These are phyloP conservation scores for Erysiphe neolycopersici DNA, from an alignment of 2,329 filamentous ascomycete species.

Conservation along the genomic window DNA sequence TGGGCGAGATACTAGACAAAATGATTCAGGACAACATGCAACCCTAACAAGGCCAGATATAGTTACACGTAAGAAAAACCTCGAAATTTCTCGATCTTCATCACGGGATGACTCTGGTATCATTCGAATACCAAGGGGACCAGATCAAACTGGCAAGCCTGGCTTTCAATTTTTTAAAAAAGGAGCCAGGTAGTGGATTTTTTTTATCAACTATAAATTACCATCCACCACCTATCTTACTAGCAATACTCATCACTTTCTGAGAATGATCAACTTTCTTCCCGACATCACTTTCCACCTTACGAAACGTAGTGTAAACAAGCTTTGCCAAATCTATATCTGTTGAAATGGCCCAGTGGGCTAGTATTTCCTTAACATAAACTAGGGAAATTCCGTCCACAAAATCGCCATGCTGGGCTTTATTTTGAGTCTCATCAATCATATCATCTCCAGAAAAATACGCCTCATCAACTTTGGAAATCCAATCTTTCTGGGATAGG, in stretches of 20 bases:
- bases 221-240: slow-evolving; percentile 86
- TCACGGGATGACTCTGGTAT: slow-evolving; percentile 37
- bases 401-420: slow-evolving; percentile 13
- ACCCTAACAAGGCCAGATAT: background rate
- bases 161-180: slow-evolving; percentile 51
- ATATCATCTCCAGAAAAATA: slow-evolving; percentile 54
- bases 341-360: slow-evolving; percentile 50
- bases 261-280: slow-evolving; percentile 49
- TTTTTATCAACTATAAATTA: slow-evolving; percentile 17
- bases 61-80: slow-evolving; percentile 17
- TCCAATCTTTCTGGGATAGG: slow-evolving; percentile 52
- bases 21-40: background rate
- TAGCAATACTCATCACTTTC: slow-evolving; percentile 63
- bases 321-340: slow-evolving; percentile 45
- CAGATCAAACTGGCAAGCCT: slow-evolving; percentile 48
- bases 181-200: slow-evolving; percentile 21
- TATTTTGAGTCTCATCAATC: slow-evolving; percentile 8
- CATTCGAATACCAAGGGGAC: slow-evolving; percentile 49
- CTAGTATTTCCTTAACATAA: slow-evolving; percentile 39
- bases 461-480: slow-evolving; percentile 60
- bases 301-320: slow-evolving; percentile 64
- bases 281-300: slow-evolving; percentile 86
- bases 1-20: slow-evolving; percentile 6
- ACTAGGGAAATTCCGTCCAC: slow-evolving; percentile 39
- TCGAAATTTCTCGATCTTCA: slow-evolving; percentile 17